phyloP scores from a whole-genome alignment of 2,329 filamentous ascomycete species.

The Diaporthe velutina region DNA sequence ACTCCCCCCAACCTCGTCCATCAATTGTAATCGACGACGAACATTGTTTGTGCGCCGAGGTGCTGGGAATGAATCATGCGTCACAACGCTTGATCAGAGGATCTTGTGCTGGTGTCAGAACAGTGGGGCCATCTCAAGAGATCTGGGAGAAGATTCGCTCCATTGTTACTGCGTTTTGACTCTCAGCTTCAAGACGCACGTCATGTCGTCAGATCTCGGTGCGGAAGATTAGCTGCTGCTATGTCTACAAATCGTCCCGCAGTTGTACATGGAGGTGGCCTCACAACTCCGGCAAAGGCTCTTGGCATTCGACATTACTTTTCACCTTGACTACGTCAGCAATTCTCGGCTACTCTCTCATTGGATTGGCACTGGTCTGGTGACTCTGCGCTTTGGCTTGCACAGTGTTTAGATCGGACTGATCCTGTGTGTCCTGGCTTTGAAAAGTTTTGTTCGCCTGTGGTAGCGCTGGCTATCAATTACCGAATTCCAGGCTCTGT shows the following conservation, averaged over 20 bases:
- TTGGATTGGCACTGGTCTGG: neutral
- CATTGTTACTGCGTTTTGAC: neutral
- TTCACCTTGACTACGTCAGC: neutral
- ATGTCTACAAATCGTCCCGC: neutral
- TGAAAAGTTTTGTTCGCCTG: neutral
- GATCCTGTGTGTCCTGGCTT: neutral
- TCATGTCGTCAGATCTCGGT: too few relatives aligned
- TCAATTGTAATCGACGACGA: slow-evolving; percentile 42
- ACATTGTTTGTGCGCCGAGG: slow-evolving; percentile 52
- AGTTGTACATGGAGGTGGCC: neutral
- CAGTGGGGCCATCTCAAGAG: neutral
- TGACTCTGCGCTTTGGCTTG: neutral
- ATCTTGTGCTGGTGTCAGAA: slow-evolving; percentile 46
- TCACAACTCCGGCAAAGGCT: neutral
- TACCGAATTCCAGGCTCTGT: neutral
- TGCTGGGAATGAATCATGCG: too few relatives aligned
- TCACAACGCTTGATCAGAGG: neutral
- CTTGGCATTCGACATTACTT: neutral
- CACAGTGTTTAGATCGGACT: neutral
- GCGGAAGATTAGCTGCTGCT: neutral
- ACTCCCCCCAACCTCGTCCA: neutral
- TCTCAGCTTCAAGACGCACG: neutral
- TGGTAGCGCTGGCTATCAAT: neutral
- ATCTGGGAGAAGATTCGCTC: too few relatives aligned
- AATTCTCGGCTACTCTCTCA: neutral